phyloP scores from a whole-genome alignment of 2,329 filamentous ascomycete genomes.

The Juglanconis sp. region DNA sequence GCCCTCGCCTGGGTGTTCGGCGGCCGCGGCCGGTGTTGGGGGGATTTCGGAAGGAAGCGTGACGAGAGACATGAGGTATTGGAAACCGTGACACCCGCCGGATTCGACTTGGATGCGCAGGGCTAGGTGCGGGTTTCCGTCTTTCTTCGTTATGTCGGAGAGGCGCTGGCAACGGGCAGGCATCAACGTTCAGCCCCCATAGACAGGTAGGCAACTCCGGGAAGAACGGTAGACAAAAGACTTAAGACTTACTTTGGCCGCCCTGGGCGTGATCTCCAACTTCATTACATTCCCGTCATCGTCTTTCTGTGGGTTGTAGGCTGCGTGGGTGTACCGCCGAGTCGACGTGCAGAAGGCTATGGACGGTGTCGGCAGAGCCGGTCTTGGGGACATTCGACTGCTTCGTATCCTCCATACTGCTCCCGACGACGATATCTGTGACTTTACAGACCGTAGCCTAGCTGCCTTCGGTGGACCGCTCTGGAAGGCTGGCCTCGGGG shows the following conservation, averaged over 20 bases:
- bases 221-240: no score
- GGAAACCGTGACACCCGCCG: slow-evolving; percentile 95
- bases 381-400: background rate
- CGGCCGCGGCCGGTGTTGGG: slow-evolving; percentile 10
- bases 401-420: background rate
- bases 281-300: slow-evolving; percentile 82
- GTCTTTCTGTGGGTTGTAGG: slow-evolving; percentile 72
- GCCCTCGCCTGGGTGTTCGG: slow-evolving; percentile 24
- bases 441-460: background rate
- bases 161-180: slow-evolving; percentile 53
- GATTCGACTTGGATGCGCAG: slow-evolving; percentile 91
- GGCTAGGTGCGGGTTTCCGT: slow-evolving; percentile 73
- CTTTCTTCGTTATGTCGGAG: slow-evolving; percentile 69
- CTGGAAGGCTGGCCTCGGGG: slow-evolving; percentile 17
- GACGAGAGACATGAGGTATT: slow-evolving; percentile 89
- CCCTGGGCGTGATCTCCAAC: slow-evolving; percentile 79
- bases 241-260: slow-evolving; percentile 62
- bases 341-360: slow-evolving; percentile 34
- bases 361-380: background rate
- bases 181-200: no score
- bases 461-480: slow-evolving; percentile 1
- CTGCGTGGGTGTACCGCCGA: slow-evolving; percentile 43
- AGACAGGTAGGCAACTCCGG: no score
- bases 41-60: slow-evolving; percentile 46
- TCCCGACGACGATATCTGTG: background rate